phyloP scores from a whole-genome alignment of 140 eudicot genomes.

The Ambrosia hybrid region DNA sequence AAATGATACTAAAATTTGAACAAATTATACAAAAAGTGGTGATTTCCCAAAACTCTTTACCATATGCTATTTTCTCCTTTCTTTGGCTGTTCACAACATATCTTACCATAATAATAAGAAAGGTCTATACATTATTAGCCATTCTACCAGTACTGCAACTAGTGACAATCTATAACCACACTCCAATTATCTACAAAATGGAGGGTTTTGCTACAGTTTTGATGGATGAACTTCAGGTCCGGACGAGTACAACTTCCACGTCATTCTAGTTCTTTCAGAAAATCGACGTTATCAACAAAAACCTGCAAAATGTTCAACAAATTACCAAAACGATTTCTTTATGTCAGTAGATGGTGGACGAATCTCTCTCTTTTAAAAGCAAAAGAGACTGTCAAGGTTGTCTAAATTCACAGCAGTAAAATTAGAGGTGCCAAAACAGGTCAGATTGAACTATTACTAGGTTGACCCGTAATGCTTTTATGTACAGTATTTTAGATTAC shows the following conservation, averaged over 20 bases:
- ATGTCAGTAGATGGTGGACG: no score
- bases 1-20: constrained; percentile 2
- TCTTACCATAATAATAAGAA: constrained; percentile 20
- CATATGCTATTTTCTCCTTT: constrained; percentile 8
- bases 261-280: constrained; percentile 69
- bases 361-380: no score
- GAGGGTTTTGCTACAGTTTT: constrained; percentile 10
- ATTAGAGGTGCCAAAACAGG: no score
- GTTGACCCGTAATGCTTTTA: no score
- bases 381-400: no score
- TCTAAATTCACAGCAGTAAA: no score
- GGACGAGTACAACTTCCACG: not conserved
- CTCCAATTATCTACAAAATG: constrained; percentile 41
- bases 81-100: constrained; percentile 14
- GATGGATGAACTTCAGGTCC: not conserved
- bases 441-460: no score
- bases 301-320: constrained; percentile 40
- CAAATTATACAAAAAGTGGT: constrained; percentile 15
- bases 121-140: constrained; percentile 39
- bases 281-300: constrained; percentile 65
- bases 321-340: not conserved
- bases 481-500: no score
- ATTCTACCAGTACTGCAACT: constrained; percentile 14
- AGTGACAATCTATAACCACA: constrained; percentile 21
- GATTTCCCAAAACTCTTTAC: constrained; percentile 18